These are phyloP conservation scores for Isatis lusitanica DNA, from an alignment of 441 rosid species.

Conservation along the genomic window DNA sequence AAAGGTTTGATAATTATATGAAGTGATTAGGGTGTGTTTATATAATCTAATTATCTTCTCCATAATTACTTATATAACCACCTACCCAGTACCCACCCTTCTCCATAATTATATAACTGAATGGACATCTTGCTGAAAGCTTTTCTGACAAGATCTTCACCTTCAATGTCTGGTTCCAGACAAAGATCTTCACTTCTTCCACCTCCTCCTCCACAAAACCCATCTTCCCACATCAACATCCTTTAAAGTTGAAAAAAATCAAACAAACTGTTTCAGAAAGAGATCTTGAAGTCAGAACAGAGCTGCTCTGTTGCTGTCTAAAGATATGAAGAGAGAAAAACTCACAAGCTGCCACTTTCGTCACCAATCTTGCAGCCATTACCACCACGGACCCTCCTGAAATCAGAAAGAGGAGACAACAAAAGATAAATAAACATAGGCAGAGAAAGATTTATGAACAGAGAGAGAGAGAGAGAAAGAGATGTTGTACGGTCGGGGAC, in stretches of 20 bases:
- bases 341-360: constrained; percentile 98
- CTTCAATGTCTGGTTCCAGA: constrained; percentile 69
- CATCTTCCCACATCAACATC: constrained; percentile 99
- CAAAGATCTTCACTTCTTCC: constrained; percentile 60
- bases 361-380: constrained; percentile 98
- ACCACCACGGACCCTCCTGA: constrained; percentile 96
- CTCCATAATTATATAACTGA: constrained; percentile 99
- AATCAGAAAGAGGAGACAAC: constrained; percentile 32
- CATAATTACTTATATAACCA: constrained; percentile 38
- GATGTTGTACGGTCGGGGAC: constrained; percentile 88
- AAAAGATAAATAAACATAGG: constrained; percentile 27
- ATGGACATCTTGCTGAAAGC: constrained; percentile 99
- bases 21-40: constrained; percentile 31
- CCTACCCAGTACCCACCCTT: constrained; percentile 99
- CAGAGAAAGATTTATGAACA: constrained; percentile 17
- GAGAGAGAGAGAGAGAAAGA: constrained; percentile 13
- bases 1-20: neutral
- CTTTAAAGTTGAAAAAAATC: constrained; percentile 32
- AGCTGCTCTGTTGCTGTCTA: constrained; percentile 25
- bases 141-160: constrained; percentile 93
- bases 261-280: constrained; percentile 14
- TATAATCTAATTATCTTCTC: constrained; percentile 21
- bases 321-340: constrained; percentile 18
- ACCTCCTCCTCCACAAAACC: constrained; percentile 75
- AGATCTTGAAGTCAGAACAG: constrained; percentile 28